Evolutionary conservation across 257 asterid species (phyloP), one percentile per base, ranked within the genome.

Genomic region (Cordia subcordata): DNA sequence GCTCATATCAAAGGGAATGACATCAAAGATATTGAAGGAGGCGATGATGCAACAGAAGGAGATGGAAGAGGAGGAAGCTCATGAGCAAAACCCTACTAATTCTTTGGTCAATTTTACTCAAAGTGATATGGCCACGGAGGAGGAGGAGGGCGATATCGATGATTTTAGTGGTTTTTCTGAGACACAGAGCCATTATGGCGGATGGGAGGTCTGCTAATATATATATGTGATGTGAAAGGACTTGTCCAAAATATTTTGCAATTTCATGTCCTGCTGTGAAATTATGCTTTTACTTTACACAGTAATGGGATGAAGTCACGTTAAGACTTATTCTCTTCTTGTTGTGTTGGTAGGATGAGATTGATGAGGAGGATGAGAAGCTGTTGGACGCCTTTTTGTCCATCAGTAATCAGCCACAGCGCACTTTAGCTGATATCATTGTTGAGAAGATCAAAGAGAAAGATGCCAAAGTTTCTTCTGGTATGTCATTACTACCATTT

Each of bases 11-110:
- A 75, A 89, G 39, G 78, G 79, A 66, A 77, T 82, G 74, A 89
- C 94, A 79, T 79, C 86, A 42, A 93, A 85, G 69, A 89, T 93
- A 57, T 80, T 89, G 58, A 85, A 85, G 69, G 83, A 85, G 69
- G 96, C 99, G 0, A 50, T 73, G n/a, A 55, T 79, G 58, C 99
- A 86, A 89, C 96, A 89, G 57, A 85, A 68, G 79, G 99, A 89
- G 71, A 76, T 93, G 55, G 83, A 85, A 60, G 83, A 75, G 40
- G 99, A 88, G 71, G 97, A 93, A 69, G 78, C 52, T 4, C 70
- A 76, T 0, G 55, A 65, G 67, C 69, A 70, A 44, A 69, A 76
- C 61, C 76, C 73, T 18, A 70, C 50, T 11, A 70, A 38, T 12
- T 68, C 44, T 1, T 44, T 78, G 37, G 67, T 63, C 3, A 42